Evolutionary conservation across 1,139 yeast species (phyloP).

Genomic region (Diutina scorzettiae): DNA sequence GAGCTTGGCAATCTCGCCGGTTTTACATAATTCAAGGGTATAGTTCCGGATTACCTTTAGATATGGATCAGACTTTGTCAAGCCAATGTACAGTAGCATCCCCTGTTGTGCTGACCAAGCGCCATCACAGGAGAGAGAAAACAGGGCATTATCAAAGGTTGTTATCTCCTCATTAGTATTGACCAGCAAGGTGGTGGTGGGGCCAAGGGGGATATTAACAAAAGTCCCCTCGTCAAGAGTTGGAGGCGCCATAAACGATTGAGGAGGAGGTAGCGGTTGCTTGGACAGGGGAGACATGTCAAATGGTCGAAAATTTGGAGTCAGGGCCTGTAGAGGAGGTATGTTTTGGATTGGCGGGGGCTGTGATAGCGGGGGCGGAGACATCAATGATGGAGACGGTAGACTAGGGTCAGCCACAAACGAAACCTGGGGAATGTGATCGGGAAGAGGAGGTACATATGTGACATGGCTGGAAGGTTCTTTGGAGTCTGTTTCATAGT

Average conservation of each 20-base stretch:
- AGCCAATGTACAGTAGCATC: slow-evolving; percentile 29
- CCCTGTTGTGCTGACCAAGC: slow-evolving; percentile 32
- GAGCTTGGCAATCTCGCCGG: slow-evolving; percentile 26
- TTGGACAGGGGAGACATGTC: not conserved
- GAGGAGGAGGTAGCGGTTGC: not conserved
- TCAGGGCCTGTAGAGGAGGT: too few relatives aligned
- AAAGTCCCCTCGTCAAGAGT: too few relatives aligned
- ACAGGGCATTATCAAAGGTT: slow-evolving; percentile 26
- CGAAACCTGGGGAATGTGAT: too few relatives aligned
- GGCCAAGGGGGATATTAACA: slow-evolving; percentile 4
- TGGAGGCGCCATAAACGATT: too few relatives aligned
- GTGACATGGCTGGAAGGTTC: not conserved
- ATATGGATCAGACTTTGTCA: slow-evolving; percentile 32
- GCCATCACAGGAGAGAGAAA: slow-evolving; percentile 27
- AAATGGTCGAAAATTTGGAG: not conserved
- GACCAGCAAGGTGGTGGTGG: slow-evolving; percentile 22
- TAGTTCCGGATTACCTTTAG: slow-evolving; percentile 27
- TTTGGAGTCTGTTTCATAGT: slow-evolving; percentile 32
- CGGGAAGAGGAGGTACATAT: slow-evolving; percentile 1
- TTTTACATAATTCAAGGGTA: slow-evolving; percentile 21
- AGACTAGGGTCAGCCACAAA: not conserved
- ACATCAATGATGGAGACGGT: not conserved
- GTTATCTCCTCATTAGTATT: slow-evolving; percentile 25
- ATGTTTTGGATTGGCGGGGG: not conserved
- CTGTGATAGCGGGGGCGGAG: not conserved